Base-by-base conservation (phyloP, 2,329 filamentous ascomycete species). In the Oidium heveae region DNA sequence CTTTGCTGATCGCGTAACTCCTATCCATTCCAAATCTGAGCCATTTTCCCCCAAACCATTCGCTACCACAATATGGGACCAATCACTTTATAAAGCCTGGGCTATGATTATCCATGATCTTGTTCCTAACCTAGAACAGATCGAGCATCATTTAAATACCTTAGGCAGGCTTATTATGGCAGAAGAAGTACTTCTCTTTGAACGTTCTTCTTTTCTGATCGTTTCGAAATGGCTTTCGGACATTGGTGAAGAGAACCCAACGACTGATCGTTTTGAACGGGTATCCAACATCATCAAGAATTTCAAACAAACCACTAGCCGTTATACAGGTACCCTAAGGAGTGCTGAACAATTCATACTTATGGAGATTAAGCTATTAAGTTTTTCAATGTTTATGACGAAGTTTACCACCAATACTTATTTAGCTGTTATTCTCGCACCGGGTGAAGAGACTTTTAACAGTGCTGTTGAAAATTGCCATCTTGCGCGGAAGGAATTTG, bases 321-420 rank as follows among this genome's bases (percentile, higher is more conserved):
- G 82, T 61, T 86, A 84, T 67, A 87, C 83, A 1, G 82, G 83
- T 52, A 84, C 83, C 28, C 82, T 84, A n/a, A 80, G 84, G 54
- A 84, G 84, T 59, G 80, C 82, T 4, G 84, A 86, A 67, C 84
- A 87, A 67, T 88, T 89, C 62, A 78, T 79, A 50, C 74, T 86
- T 61, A 82, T 89, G 71, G 82, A 87, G 67, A 79, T 88, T 68
- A 88, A 86, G 67, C 81, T 83, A 55, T 72, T 77, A 47, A 75
- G 76, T 56, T 96, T 96, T 71, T 93, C 86, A 68, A 82, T 95
- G 67, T 94, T 96, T 66, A 86, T 95, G 59, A 85, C 87, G 59
- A 86, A 93, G 61, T 87, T 98, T 61, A 98, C 91, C 1, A 93
- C 91, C 54, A 98, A 98, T 68, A 98, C 91, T 2, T 96, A 96